Conservation (phyloP, 805 yeast genomes). For the Maudiozyma barnettii region DNA sequence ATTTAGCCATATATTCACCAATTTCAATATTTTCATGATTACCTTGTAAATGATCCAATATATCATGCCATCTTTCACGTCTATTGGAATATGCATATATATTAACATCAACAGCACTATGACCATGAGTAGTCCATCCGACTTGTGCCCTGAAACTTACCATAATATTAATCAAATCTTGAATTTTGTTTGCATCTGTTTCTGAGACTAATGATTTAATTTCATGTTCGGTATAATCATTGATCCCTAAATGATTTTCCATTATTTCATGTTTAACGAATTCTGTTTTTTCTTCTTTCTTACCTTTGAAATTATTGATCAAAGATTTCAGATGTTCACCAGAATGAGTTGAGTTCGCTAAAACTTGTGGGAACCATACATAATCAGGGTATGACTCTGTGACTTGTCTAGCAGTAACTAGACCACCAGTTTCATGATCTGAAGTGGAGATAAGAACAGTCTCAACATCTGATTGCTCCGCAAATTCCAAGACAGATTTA, state of each 20-base stretch:
- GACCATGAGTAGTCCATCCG: slow-evolving; percentile 98
- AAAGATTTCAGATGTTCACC: slow-evolving; percentile 54
- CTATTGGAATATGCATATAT: slow-evolving; percentile 72
- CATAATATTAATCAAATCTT: slow-evolving; percentile 54
- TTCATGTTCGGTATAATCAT: slow-evolving; percentile 48
- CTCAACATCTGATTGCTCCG: slow-evolving; percentile 58
- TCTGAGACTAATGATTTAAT: slow-evolving; percentile 31
- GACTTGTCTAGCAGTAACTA: slow-evolving; percentile 77
- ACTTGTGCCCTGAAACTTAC: slow-evolving; percentile 74
- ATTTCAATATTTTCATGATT: slow-evolving; percentile 82
- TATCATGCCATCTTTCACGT: slow-evolving; percentile 32
- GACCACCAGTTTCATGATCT: slow-evolving; percentile 95
- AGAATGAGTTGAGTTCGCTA: slow-evolving; percentile 61
- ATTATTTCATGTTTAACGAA: slow-evolving; percentile 49
- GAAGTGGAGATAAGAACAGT: slow-evolving; percentile 75
- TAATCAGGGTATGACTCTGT: slow-evolving; percentile 68
- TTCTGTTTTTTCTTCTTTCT: slow-evolving; percentile 21
- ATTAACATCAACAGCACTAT: slow-evolving; percentile 91
- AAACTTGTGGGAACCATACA: slow-evolving; percentile 74
- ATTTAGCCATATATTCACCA: slow-evolving; percentile 59
- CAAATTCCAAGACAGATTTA: slow-evolving; percentile 61
- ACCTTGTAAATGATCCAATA: slow-evolving; percentile 50
- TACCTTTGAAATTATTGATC: slow-evolving; percentile 16
- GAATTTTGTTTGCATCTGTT: slow-evolving; percentile 22
- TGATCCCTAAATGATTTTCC: slow-evolving; percentile 56